Base-by-base conservation (phyloP, 768 basidiomycete species). In the Macrocybe gigantea region DNA sequence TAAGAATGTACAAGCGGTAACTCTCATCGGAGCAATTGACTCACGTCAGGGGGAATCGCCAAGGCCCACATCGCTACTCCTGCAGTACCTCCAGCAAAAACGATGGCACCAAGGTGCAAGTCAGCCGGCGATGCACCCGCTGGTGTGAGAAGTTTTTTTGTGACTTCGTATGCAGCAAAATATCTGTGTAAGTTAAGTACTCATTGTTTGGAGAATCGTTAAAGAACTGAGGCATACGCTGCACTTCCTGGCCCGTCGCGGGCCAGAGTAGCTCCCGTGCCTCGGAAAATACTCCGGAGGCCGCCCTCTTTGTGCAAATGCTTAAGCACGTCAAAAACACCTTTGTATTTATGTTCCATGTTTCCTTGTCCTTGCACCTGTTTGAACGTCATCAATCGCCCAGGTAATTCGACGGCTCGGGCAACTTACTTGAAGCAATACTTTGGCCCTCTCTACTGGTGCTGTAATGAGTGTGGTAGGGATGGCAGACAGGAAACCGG, bases 11-110 rank as follows among this genome's bases (percentile, higher is more conserved):
- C 5, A 11, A 39, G 8, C 43, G 15, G n/a, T 40, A n/a, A 12
- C 40, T 50, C 22, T 7, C 7, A 52, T 14, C 10, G 41, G 6
- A 34, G n/a, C 38, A 31, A 41, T 33, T 34, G 3, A 73, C 88
- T 54, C 59, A 93, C 94, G 64, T 99, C 95, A 40, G 95, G 94
- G 41, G 96, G 96, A 56, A 99, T 96, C 22, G 91, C 95, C 56
- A 98, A 75, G 12, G 88, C 74, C 96, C 96, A 99, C 96, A 99
- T 98, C 34, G 93, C 93, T 5, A 98, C 80, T 56, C 96, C 96
- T 1, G 96, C 96, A 36, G 80, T 83, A 45, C 94, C 96, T 54
- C 96, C 96, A 44, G 95, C 93, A 47, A 93, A 50, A 55, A 98
- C 87, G 57, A 98, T 79, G 12, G 88, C 86, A 32, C 88, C 77